Percentiles rank a stretch among this genome's conserved stretches.
Conservation (phyloP, 768 basidiomycete genomes). For the Cystobasidium tubakii region DNA sequence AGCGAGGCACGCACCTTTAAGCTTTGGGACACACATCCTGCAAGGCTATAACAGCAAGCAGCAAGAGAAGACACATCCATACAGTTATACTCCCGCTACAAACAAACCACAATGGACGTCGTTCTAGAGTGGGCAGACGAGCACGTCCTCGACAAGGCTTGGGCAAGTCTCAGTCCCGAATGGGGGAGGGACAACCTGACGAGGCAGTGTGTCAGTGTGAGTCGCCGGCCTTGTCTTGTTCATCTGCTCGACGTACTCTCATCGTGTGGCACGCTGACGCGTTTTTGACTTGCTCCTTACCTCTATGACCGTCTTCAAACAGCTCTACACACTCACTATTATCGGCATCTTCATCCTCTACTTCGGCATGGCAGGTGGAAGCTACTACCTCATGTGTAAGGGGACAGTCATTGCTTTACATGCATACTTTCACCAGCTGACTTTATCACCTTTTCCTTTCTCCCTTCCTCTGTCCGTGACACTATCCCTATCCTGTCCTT, state of each 20-base stretch:
- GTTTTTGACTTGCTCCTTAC: conserved; percentile 33
- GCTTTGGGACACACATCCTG: too few species aligned
- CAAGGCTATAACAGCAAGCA: too few species aligned
- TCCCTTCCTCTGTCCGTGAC: too few species aligned
- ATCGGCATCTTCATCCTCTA: conserved; percentile 79
- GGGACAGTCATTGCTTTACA: neutral
- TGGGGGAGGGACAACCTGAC: conserved; percentile 41
- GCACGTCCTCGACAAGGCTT: conserved; percentile 69
- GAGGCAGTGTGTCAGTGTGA: conserved; percentile 53
- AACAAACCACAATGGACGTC: conserved; percentile 64
- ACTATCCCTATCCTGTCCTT: too few species aligned
- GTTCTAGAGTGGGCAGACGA: conserved; percentile 68
- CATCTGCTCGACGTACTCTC: too few species aligned
- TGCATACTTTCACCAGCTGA: neutral
- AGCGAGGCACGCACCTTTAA: too few species aligned
- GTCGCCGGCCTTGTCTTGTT: too few species aligned
- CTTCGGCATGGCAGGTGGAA: conserved; percentile 76
- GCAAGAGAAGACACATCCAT: too few species aligned
- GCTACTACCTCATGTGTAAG: conserved; percentile 66
- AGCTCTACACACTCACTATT: conserved; percentile 65
- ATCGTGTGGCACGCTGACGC: too few species aligned
- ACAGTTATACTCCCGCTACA: too few species aligned
- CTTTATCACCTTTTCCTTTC: neutral
- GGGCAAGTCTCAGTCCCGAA: conserved; percentile 65
- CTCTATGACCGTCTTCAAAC: conserved; percentile 64